These are phyloP conservation scores for Penicillium alfredii DNA, from an alignment of 495 filamentous ascomycete species.

Conservation along the genomic window DNA sequence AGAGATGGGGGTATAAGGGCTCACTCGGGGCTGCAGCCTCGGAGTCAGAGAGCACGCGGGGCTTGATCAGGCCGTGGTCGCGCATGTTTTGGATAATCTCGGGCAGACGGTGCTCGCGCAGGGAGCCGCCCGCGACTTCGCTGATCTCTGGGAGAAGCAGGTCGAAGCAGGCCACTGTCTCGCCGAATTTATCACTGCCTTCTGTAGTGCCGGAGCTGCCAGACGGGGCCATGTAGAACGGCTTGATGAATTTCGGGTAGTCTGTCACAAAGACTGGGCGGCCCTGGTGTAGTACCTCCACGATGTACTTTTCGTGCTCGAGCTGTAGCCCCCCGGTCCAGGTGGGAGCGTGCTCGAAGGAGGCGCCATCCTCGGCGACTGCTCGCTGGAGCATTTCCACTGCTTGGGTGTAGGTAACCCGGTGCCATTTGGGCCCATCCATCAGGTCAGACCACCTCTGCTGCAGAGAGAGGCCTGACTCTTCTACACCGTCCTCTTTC, in stretches of 20 bases:
- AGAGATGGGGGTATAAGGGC: constrained; percentile 32
- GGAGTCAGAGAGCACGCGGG: constrained; percentile 8
- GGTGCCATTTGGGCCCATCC: constrained; percentile 58
- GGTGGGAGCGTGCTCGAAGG: constrained; percentile 59
- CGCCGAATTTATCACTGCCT: constrained; percentile 8
- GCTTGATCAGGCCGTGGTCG: constrained; percentile 46
- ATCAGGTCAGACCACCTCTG: constrained; percentile 67
- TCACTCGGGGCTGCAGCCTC: constrained; percentile 10
- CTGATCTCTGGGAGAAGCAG: constrained; percentile 83
- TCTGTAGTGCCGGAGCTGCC: constrained; percentile 13
- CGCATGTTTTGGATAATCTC: constrained; percentile 71
- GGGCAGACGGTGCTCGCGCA: constrained; percentile 81
- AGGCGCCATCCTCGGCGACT: constrained; percentile 36
- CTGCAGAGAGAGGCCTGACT: constrained; percentile 41
- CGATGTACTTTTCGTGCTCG: constrained; percentile 90
- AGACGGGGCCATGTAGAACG: constrained; percentile 90
- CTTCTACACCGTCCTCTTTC: constrained; percentile 27
- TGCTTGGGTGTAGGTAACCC: constrained; percentile 79
- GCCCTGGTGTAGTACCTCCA: constrained; percentile 59
- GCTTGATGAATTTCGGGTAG: constrained; percentile 80
- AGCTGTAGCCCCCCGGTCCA: constrained; percentile 77
- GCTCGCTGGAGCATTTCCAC: constrained; percentile 62
- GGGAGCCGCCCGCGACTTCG: constrained; percentile 86
- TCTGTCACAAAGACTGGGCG: constrained; percentile 87
- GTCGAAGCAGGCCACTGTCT: constrained; percentile 91